Percentiles rank a stretch among this genome's conserved stretches.
Evolutionary conservation across 768 basidiomycete species (phyloP).

Genomic region (Mycena polygramma): DNA sequence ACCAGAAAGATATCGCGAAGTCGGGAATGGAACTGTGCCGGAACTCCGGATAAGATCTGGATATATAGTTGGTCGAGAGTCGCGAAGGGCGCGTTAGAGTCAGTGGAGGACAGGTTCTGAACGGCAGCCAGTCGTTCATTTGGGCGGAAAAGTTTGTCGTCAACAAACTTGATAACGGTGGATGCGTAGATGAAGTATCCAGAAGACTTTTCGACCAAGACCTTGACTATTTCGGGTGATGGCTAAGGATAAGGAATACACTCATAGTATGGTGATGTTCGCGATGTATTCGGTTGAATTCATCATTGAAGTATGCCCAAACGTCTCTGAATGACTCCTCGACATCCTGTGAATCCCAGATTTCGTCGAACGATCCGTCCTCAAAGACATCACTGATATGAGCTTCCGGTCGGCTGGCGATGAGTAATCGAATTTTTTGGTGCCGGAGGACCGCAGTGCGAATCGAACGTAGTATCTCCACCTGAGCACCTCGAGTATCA

Average conservation of each 20-base stretch:
- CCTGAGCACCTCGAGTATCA: background rate
- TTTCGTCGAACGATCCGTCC: background rate
- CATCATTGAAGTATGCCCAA: no score
- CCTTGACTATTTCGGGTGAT: background rate
- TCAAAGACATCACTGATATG: conserved; percentile 2
- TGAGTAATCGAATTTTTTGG: background rate
- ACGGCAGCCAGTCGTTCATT: background rate
- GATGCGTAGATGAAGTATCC: conserved; percentile 23
- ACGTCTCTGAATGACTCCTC: no score
- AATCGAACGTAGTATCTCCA: background rate
- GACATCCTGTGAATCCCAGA: background rate
- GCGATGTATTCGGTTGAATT: no score
- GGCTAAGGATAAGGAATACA: background rate
- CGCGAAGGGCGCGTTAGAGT: no score
- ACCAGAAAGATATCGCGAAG: no score
- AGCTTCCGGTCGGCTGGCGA: conserved; percentile 4
- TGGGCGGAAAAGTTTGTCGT: background rate
- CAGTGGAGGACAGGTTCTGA: background rate
- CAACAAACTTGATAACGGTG: conserved; percentile 3
- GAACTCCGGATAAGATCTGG: no score
- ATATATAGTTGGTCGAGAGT: no score
- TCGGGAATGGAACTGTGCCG: no score
- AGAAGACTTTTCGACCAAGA: conserved; percentile 3
- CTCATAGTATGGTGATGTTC: no score
- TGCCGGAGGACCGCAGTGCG: background rate